These are phyloP conservation scores for Penicillium arizonense DNA, from an alignment of 495 filamentous ascomycete species.

Conservation along the genomic window DNA sequence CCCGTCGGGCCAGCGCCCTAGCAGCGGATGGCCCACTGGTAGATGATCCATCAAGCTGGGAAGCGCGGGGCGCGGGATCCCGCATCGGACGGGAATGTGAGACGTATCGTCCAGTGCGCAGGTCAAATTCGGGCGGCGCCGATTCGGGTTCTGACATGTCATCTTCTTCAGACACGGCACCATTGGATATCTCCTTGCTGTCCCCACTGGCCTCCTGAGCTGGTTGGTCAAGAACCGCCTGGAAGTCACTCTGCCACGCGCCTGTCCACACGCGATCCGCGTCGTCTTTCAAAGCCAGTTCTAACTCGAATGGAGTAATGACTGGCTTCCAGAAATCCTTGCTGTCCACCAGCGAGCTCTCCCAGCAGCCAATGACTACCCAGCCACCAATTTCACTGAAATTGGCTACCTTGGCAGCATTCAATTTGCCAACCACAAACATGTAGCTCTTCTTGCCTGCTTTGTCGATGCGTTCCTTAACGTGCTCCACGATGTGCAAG, in stretches of 20 bases:
- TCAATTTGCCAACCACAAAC: constrained; percentile 94
- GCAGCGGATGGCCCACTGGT: constrained; percentile 32
- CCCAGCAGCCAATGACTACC: constrained; percentile 98
- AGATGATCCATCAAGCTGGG: constrained; percentile 31
- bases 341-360: constrained; percentile 83
- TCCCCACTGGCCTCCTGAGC: constrained; percentile 17
- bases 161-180: constrained; percentile 33
- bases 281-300: constrained; percentile 68
- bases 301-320: constrained; percentile 89
- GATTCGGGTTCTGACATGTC: constrained; percentile 62
- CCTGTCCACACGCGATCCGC: constrained; percentile 71
- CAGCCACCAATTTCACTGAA: constrained; percentile 93
- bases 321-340: constrained; percentile 83
- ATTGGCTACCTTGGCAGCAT: constrained; percentile 93
- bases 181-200: constrained; percentile 19
- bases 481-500: constrained; percentile 70
- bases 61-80: constrained; percentile 32
- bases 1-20: constrained; percentile 55
- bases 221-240: constrained; percentile 49
- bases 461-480: constrained; percentile 65
- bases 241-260: constrained; percentile 74
- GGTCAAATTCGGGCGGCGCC: constrained; percentile 85
- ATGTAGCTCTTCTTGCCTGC: constrained; percentile 92
- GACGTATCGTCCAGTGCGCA: constrained; percentile 83
- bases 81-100: constrained; percentile 80